Conservation (phyloP, 352 stramenopile species). For the Phytophthora constricta region DNA sequence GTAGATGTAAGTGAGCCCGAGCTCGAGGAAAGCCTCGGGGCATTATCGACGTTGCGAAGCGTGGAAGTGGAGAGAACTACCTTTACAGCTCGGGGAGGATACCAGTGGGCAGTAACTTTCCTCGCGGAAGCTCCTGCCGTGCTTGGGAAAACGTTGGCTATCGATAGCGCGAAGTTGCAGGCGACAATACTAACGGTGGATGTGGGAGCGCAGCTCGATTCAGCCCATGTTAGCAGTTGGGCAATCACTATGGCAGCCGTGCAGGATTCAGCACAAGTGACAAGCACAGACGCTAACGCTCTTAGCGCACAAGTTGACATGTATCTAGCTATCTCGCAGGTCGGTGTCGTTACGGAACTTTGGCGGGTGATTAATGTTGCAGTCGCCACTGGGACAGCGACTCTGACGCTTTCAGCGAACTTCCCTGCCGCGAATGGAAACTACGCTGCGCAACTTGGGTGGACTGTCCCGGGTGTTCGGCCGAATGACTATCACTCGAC, state of each 20-base stretch:
- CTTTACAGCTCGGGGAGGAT: constrained; percentile 46
- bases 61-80: constrained; percentile 82
- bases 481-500: constrained; percentile 64
- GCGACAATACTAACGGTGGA: constrained; percentile 38
- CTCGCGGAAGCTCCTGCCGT: constrained; percentile 56
- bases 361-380: constrained; percentile 56
- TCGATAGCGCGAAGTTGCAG: constrained; percentile 47
- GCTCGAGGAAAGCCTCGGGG: constrained; percentile 67
- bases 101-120: constrained; percentile 85
- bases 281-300: constrained; percentile 42
- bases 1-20: constrained; percentile 62
- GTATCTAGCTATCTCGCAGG: constrained; percentile 56
- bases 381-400: constrained; percentile 32
- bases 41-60: constrained; percentile 59
- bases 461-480: constrained; percentile 66
- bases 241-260: constrained; percentile 42
- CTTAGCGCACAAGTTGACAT: constrained; percentile 50
- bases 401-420: constrained; percentile 53
- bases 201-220: constrained; percentile 53
- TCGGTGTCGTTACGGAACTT: constrained; percentile 41
- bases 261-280: constrained; percentile 42
- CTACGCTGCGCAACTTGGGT: constrained; percentile 59
- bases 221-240: constrained; percentile 50
- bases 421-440: constrained; percentile 48
- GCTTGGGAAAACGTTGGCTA: constrained; percentile 45